A percentile compares a stretch with the other conserved stretches of the same genome.
These are phyloP conservation scores for Eucalyptus leucophloia DNA, from an alignment of 345 rosid species.

Conservation along the genomic window DNA sequence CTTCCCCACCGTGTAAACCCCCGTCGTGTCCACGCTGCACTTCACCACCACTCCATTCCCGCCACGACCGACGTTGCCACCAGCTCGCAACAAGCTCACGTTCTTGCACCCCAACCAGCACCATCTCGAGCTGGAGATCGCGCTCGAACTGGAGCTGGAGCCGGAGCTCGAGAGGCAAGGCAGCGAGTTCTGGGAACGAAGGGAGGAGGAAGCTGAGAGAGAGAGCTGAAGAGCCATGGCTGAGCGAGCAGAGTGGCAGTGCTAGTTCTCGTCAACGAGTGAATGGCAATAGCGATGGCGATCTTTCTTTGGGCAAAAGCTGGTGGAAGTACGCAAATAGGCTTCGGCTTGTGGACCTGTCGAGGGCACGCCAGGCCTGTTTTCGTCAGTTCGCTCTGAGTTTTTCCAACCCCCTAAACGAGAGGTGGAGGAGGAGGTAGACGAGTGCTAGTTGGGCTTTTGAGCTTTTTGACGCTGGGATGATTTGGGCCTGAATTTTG, in stretches of 20 bases:
- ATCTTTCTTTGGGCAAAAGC: not conserved
- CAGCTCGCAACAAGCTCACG: not conserved
- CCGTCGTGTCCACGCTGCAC: constrained; percentile 62
- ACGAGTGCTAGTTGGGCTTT: not conserved
- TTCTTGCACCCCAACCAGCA: not conserved
- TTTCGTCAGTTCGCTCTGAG: not conserved
- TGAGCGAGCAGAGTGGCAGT: not conserved
- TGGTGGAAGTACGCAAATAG: not conserved
- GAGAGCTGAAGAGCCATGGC: constrained; percentile 10
- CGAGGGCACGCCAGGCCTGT: not conserved
- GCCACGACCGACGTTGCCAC: constrained; percentile 5
- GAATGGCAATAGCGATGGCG: not conserved
- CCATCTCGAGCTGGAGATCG: not conserved
- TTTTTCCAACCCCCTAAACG: not conserved
- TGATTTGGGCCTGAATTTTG: not conserved
- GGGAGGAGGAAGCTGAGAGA: not conserved
- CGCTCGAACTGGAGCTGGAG: not conserved
- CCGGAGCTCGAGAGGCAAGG: not conserved
- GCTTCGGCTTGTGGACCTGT: not conserved
- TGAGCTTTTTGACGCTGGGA: not conserved
- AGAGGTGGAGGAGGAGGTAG: not conserved
- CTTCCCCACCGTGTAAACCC: constrained; percentile 45
- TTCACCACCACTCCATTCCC: constrained; percentile 13
- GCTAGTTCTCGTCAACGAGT: not conserved
- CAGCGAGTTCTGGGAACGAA: constrained; percentile 9